A percentile compares a stretch with the other conserved stretches of the same genome.
Conservation (phyloP, 257 asterid species). For the Nicotiana tabacum region DNA sequence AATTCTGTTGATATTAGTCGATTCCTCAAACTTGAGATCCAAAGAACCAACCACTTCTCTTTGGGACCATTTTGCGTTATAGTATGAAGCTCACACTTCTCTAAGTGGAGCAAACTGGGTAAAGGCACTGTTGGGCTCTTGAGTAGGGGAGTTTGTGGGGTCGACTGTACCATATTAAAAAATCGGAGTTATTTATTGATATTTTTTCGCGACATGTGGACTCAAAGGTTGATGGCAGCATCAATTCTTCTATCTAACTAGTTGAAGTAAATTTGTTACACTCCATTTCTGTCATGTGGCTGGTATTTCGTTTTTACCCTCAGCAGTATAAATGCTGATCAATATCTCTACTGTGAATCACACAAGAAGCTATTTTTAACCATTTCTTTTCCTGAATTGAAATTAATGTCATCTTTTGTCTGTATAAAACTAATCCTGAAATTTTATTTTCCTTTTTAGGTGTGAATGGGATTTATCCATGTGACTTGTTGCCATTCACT, state of each 20-base stretch:
- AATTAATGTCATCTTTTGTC: neutral
- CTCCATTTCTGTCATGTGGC: neutral
- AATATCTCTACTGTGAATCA: neutral
- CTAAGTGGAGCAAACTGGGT: neutral
- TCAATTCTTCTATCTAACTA: neutral
- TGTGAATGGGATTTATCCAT: conserved; percentile 73
- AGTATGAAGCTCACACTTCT: too few species aligned
- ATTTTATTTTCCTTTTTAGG: conserved; percentile 48
- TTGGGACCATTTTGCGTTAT: too few species aligned
- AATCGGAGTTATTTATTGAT: neutral
- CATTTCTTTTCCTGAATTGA: neutral
- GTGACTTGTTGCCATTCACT: conserved; percentile 86
- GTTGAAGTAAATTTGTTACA: neutral
- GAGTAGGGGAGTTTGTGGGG: neutral
- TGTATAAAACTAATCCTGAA: conserved; percentile 17
- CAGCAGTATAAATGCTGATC: neutral
- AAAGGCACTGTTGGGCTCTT: neutral
- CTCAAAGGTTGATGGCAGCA: neutral
- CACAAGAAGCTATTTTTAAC: neutral
- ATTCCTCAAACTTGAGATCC: too few species aligned
- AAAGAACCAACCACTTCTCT: too few species aligned
- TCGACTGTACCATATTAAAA: neutral
- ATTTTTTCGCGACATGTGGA: neutral
- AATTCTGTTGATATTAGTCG: too few species aligned
- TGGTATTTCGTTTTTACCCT: neutral